phyloP scores from a whole-genome alignment of 2,329 filamentous ascomycete species.

The Cryphonectria radicalis region DNA sequence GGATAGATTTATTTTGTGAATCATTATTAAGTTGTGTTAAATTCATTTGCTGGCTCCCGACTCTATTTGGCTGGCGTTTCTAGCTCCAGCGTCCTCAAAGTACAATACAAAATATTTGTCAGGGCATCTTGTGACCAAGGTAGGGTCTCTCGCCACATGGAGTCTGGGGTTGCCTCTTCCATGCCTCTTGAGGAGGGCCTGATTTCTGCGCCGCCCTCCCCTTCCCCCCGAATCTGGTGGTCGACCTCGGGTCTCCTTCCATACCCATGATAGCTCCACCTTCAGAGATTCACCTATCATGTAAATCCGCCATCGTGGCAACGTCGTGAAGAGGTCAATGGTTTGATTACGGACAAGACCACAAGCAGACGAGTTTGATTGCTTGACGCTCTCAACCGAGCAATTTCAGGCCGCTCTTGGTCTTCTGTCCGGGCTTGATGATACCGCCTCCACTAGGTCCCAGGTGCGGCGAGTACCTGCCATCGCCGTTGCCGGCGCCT shows the following conservation, averaged over 20 bases:
- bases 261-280: neutral
- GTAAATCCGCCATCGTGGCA: neutral
- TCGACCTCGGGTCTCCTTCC: neutral
- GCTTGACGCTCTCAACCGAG: conserved; percentile 51
- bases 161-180: neutral
- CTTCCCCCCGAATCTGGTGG: neutral
- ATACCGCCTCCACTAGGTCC: conserved; percentile 58
- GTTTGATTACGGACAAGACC: neutral
- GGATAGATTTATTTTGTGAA: neutral
- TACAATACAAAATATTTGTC: neutral
- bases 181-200: neutral
- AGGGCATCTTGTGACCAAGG: neutral
- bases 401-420: conserved; percentile 66
- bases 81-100: neutral
- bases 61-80: neutral
- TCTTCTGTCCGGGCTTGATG: conserved; percentile 67
- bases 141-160: neutral
- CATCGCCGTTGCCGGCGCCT: conserved; percentile 34
- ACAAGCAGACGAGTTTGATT: neutral
- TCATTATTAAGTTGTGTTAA: neutral
- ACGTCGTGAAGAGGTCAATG: neutral
- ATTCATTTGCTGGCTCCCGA: neutral
- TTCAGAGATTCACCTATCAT: neutral
- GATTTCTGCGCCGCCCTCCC: neutral
- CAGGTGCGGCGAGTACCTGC: conserved; percentile 53